Conservation (phyloP, 2,329 filamentous ascomycete species). For the Knufia petricola region DNA sequence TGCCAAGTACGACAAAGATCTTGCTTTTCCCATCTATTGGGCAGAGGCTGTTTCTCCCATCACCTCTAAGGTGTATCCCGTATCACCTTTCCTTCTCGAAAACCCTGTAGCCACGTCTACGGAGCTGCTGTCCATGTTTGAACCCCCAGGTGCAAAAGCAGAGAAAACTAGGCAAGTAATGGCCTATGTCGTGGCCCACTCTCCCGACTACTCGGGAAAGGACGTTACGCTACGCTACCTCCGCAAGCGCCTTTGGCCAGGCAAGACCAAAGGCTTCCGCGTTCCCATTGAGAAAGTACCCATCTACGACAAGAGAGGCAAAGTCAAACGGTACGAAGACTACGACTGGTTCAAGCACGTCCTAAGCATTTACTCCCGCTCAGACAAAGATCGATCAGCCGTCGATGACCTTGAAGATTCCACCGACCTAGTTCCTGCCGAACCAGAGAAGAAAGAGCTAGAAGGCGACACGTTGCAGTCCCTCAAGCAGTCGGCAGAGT, state of each 20-base stretch:
- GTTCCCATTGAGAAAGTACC: conserved; percentile 72
- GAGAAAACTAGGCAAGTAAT: conserved; percentile 83
- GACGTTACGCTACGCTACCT: conserved; percentile 91
- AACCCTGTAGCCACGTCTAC: conserved; percentile 60
- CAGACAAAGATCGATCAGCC: conserved; percentile 48
- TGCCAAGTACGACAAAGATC: conserved; percentile 58
- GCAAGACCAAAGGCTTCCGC: conserved; percentile 78
- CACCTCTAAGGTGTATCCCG: conserved; percentile 66
- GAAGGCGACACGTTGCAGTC: conserved; percentile 77
- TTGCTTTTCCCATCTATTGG: conserved; percentile 87
- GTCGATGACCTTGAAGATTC: conserved; percentile 71
- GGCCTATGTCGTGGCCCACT: conserved; percentile 77
- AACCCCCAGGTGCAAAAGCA: conserved; percentile 72
- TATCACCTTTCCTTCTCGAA: conserved; percentile 63
- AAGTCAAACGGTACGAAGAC: conserved; percentile 64
- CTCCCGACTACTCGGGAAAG: conserved; percentile 77
- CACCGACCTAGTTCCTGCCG: conserved; percentile 63
- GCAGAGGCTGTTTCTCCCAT: conserved; percentile 76
- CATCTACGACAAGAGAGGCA: conserved; percentile 66
- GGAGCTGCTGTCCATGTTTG: conserved; percentile 64
- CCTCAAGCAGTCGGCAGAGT: conserved; percentile 78
- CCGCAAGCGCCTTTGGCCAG: conserved; percentile 69
- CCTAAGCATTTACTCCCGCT: conserved; percentile 61
- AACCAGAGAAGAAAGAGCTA: conserved; percentile 62
- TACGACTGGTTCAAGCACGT: conserved; percentile 83